Percentiles rank a stretch among this genome's conserved stretches.
phyloP scores from a whole-genome alignment of 1,284 basidiomycete species.

The Puccinia horiana region DNA sequence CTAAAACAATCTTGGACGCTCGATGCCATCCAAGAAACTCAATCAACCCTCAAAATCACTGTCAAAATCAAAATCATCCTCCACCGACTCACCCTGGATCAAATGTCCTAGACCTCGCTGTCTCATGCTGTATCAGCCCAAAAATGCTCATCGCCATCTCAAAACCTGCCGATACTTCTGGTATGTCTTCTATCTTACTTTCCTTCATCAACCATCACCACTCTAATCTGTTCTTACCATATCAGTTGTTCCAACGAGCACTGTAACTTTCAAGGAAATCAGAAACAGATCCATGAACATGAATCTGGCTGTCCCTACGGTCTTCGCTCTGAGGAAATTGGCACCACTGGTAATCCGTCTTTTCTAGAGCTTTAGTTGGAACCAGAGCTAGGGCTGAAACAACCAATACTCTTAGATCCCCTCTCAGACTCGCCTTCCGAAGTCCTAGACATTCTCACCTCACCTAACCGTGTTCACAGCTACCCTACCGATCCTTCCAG shows the following conservation, averaged over 20 bases:
- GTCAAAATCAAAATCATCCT: background rate
- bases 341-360: slow-evolving; percentile 2
- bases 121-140: slow-evolving; percentile 8
- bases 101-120: slow-evolving; percentile 31
- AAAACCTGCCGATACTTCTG: slow-evolving; percentile 24
- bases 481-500: slow-evolving; percentile 35
- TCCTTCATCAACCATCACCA: background rate
- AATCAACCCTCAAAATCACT: background rate
- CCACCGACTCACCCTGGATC: slow-evolving; percentile 10
- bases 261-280: slow-evolving; percentile 12
- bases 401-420: slow-evolving; percentile 32
- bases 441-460: slow-evolving; percentile 42
- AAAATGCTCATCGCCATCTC: background rate
- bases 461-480: slow-evolving; percentile 5
- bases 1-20: background rate
- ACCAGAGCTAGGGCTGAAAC: background rate
- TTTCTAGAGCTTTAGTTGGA: background rate
- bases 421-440: slow-evolving; percentile 21
- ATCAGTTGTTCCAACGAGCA: slow-evolving; percentile 9
- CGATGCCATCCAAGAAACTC: background rate
- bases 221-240: too few relatives aligned
- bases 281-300: slow-evolving; percentile 2
- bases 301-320: slow-evolving; percentile 29
- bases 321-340: slow-evolving; percentile 36
- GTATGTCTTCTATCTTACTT: background rate